A percentile compares a stretch with the other conserved stretches of the same genome.
Conservation (phyloP, 257 asterid species). For the Nicotiana knightiana region DNA sequence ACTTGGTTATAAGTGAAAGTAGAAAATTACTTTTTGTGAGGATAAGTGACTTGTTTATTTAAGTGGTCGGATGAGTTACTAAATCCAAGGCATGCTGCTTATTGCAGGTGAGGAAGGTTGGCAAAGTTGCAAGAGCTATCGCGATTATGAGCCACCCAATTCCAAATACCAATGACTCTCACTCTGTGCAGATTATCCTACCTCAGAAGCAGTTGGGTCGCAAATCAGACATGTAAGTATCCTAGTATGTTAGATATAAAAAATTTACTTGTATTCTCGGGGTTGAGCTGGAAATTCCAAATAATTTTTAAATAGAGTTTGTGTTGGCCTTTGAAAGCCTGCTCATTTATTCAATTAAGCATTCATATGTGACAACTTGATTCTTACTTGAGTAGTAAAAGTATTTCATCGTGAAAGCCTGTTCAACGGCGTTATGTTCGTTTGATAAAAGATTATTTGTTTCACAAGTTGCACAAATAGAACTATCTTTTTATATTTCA, state of each 20-base stretch:
- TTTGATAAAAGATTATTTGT: neutral
- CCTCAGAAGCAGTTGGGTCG: conserved; percentile 97
- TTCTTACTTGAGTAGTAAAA: neutral
- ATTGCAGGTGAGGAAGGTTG: conserved; percentile 69
- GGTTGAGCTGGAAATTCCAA: neutral
- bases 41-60: neutral
- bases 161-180: conserved; percentile 80
- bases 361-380: neutral
- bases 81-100: neutral
- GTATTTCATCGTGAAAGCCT: neutral
- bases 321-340: neutral
- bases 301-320: neutral
- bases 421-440: neutral
- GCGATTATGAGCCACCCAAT: conserved; percentile 97
- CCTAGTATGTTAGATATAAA: neutral
- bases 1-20: neutral
- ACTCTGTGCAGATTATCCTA: conserved; percentile 83
- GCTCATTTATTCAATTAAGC: neutral
- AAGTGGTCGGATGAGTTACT: neutral
- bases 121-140: conserved; percentile 88
- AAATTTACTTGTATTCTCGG: neutral
- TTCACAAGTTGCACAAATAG: neutral
- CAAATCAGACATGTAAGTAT: conserved; percentile 80
- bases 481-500: neutral
- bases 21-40: neutral